phyloP scores from a whole-genome alignment of 1,284 basidiomycete genomes.

The Afroboletus lepidellus region DNA sequence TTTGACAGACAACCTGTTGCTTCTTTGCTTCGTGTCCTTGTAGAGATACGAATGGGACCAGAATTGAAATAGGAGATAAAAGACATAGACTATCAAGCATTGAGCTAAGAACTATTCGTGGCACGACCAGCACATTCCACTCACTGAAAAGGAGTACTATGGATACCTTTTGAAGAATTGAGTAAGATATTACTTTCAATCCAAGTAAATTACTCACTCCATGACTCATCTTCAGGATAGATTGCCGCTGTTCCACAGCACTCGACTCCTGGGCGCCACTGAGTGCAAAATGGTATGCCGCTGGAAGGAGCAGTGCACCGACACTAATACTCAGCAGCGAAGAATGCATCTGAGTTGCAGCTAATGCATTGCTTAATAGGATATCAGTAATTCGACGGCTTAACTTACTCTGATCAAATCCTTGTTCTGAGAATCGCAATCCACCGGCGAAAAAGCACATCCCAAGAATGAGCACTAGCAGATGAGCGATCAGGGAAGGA shows the following conservation, averaged over 20 bases:
- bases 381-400: background rate
- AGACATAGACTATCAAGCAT: constrained; percentile 54
- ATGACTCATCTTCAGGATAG: constrained; percentile 82
- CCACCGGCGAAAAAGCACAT: constrained; percentile 84
- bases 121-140: constrained; percentile 17
- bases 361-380: constrained; percentile 33
- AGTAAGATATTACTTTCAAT: background rate
- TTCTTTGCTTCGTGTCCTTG: constrained; percentile 52
- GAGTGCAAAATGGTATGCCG: constrained; percentile 68
- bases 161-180: constrained; percentile 46
- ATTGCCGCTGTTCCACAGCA: constrained; percentile 43
- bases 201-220: constrained; percentile 53
- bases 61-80: constrained; percentile 84
- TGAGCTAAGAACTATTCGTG: constrained; percentile 5
- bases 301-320: constrained; percentile 77
- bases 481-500: constrained; percentile 8
- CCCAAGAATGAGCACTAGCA: constrained; percentile 56
- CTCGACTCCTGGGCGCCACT: constrained; percentile 37
- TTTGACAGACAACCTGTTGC: constrained; percentile 38
- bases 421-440: constrained; percentile 73
- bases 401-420: constrained; percentile 64
- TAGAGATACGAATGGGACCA: constrained; percentile 86
- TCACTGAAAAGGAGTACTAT: constrained; percentile 70
- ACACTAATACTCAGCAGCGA: constrained; percentile 80
- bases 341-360: constrained; percentile 79